phyloP scores from a whole-genome alignment of 73 alveolate species.

The Paraurostyla sp. region DNA sequence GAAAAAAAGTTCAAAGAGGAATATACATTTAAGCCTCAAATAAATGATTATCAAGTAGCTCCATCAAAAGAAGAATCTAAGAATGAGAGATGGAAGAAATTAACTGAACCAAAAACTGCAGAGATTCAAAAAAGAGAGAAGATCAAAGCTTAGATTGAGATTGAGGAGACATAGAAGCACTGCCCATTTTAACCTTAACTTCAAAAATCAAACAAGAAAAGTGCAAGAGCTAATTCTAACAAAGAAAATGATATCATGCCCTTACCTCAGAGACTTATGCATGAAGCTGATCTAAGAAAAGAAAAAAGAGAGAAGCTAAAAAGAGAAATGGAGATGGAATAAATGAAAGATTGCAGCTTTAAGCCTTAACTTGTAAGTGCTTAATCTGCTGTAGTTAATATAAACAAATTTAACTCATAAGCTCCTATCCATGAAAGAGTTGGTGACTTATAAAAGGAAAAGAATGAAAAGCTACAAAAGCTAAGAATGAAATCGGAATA shows the following conservation, averaged over 20 bases:
- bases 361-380: slow-evolving; percentile 48
- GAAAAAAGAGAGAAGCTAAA: slow-evolving; percentile 69
- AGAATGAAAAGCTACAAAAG: slow-evolving; percentile 61
- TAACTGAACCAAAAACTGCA: slow-evolving; percentile 70
- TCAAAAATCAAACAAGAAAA: neutral
- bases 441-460: slow-evolving; percentile 60
- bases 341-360: slow-evolving; percentile 69
- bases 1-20: slow-evolving; percentile 60
- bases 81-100: slow-evolving; percentile 74
- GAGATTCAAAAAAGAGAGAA: slow-evolving; percentile 60
- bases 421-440: slow-evolving; percentile 68
- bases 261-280: slow-evolving; percentile 51
- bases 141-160: slow-evolving; percentile 51
- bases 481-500: slow-evolving; percentile 66
- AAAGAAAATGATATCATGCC: slow-evolving; percentile 18
- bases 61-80: slow-evolving; percentile 53
- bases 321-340: slow-evolving; percentile 61
- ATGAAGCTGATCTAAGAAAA: slow-evolving; percentile 67
- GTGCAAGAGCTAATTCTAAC: neutral
- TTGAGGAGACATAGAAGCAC: slow-evolving; percentile 34
- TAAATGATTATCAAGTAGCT: slow-evolving; percentile 27
- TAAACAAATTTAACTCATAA: slow-evolving; percentile 17
- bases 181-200: slow-evolving; percentile 67
- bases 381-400: slow-evolving; percentile 4
- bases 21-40: slow-evolving; percentile 64